Percentiles rank a stretch among this genome's conserved stretches.
phyloP scores from a whole-genome alignment of 257 asterid genomes.

The Nicotiana paniculata region DNA sequence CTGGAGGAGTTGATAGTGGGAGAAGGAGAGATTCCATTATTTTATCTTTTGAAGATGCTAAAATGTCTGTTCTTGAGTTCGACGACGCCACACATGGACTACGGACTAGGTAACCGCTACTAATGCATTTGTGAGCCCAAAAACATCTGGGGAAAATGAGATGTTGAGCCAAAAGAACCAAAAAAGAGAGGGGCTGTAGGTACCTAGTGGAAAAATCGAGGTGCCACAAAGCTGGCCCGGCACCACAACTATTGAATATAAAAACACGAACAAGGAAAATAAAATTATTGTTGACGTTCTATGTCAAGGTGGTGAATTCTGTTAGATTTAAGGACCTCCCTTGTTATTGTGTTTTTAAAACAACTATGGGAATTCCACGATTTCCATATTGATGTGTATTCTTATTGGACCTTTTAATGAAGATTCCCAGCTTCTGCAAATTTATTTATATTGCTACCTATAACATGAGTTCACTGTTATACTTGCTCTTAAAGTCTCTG shows the following conservation, averaged over 20 bases:
- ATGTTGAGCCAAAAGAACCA: background rate
- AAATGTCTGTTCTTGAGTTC: conserved; percentile 80
- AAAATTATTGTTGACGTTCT: too few species aligned
- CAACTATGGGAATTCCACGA: background rate
- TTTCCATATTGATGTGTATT: background rate
- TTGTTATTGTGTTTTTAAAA: background rate
- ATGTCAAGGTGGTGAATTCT: background rate
- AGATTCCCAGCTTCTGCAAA: background rate
- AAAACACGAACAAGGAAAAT: background rate
- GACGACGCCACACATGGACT: conserved; percentile 87
- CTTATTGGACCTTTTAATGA: background rate
- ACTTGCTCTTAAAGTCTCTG: background rate
- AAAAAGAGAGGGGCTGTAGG: background rate
- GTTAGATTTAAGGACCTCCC: background rate
- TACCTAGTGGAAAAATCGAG: background rate
- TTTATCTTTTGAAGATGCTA: conserved; percentile 81
- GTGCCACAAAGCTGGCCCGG: background rate
- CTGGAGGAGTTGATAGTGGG: conserved; percentile 69
- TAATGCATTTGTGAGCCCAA: background rate
- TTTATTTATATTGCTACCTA: conserved; percentile 1
- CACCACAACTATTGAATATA: background rate
- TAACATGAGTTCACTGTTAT: background rate
- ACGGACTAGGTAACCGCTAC: conserved; percentile 56
- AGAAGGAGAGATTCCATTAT: conserved; percentile 82
- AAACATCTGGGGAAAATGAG: background rate